A percentile compares a stretch with the other conserved stretches of the same genome.
Evolutionary conservation across 345 rosid genomes (phyloP).

Genomic region (Raphanus raphanistrum): DNA sequence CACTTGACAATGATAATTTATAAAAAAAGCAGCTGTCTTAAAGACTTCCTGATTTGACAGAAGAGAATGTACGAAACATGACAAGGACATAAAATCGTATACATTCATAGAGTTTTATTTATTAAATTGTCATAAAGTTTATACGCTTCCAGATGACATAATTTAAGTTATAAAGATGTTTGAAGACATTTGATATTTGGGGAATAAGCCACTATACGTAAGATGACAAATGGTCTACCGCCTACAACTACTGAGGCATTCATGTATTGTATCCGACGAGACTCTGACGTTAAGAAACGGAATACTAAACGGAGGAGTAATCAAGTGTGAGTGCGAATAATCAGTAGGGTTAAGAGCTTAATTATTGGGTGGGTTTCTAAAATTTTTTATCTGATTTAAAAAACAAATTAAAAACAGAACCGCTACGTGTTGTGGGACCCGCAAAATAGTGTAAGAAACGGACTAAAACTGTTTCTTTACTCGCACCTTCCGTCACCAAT

Average conservation of each 20-base stretch:
- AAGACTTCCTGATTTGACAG: neutral
- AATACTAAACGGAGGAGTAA: neutral
- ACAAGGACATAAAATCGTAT: neutral
- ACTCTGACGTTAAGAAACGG: neutral
- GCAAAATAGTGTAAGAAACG: too few species aligned
- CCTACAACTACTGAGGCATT: neutral
- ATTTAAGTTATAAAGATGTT: neutral
- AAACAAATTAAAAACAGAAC: slow-evolving; percentile 21
- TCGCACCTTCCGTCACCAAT: too few species aligned
- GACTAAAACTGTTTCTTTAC: too few species aligned
- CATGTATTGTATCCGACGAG: neutral
- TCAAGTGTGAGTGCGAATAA: too few species aligned
- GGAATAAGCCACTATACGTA: too few species aligned
- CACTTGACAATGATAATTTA: neutral
- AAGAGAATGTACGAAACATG: slow-evolving; percentile 3
- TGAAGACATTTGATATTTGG: neutral
- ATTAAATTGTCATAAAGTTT: neutral
- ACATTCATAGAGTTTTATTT: neutral
- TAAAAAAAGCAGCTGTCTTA: neutral
- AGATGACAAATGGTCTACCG: neutral
- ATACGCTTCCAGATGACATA: too few species aligned
- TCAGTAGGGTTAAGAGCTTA: too few species aligned
- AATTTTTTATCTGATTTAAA: too few species aligned
- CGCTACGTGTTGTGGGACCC: too few species aligned
- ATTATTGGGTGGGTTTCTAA: too few species aligned